Base-by-base conservation (phyloP, 2,329 filamentous ascomycete species). In the Ceratocystis colombiana region DNA sequence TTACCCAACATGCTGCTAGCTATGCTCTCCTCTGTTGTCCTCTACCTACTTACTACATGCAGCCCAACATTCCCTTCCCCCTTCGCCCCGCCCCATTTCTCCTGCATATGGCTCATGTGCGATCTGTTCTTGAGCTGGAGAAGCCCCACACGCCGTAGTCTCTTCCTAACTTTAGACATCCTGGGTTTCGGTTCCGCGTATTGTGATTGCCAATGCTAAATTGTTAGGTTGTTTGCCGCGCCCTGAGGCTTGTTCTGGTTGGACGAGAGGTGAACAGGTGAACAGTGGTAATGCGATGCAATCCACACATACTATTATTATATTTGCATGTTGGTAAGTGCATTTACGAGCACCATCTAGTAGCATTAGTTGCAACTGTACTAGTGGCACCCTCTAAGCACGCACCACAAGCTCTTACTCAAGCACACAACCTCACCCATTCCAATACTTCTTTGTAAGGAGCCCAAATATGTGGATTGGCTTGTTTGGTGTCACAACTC, bases 31-130 rank as follows among this genome's bases (percentile, higher is more conserved):
- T 20, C 7, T 25, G 48, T 50, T 53, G 22, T 53, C 48, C 50
- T 55, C 25, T 59, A 12, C 62, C 46, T 64, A 41, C 12, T 41
- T 41, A 41, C 37, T 41, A 37, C 22, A 10, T 28, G n/a, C 44
- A 46, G 48, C 15, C 48, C 48, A 53, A 22, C 62, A 66, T 61
- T 61, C 64, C 67, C 61, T 66, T 53, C 28, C 53, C 53, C 53
- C 53, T 20, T 59, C 22, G 55, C 55, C 55, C 28, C 55, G 55
- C 55, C 67, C 53, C 44, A 61, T 68, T 64, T 68, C 67, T 68
- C 67, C 67, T 66, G 67, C 66, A 68, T 68, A 48, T 62, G 64
- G 66, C 63, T 59, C 37, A 66, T 65, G 64, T 57, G 63, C 45
- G 57, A 41, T 63, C 62, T 68, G 64, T 68, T 68, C 67, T 64